Base-by-base conservation (phyloP, 768 basidiomycete species). In the Gymnopilus dilepis region DNA sequence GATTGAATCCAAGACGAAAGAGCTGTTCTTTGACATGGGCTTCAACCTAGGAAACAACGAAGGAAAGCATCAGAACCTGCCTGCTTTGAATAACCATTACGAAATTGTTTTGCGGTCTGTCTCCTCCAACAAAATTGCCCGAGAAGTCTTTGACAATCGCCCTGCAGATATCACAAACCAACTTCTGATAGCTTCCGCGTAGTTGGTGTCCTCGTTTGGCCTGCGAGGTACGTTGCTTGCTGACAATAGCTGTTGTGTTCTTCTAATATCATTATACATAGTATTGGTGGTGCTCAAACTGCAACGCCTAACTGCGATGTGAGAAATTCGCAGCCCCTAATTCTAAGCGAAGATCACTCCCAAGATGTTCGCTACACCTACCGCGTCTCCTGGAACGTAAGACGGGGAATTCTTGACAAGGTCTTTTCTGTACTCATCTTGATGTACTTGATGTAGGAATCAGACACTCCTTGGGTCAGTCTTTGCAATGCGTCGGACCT, bases 161-260 rank as follows among this genome's bases (percentile, higher is more conserved):
- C 47, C 51, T 60, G 28, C 62, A 96, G 94, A 69, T 97, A 97
- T 70, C 97, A 99, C 69, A 77, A 78, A 40, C 87, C 90, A 13
- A 84, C 84, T 38, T 79, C 85, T 8, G 84, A 81, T 21, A 80
- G 88, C n/a, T 89, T 87, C 71, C 88, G 97, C 37, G 88, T 99
- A 2, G 97, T 99, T 24, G 97, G 94, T 2, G 94, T 97, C 12
- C 81, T 97, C 28, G 94, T 98, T n/a, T 97, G 82, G 82, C 81
- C 83, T 24, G 75, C 74, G 48, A 84, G 82, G 82, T 82, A 45
- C 19, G 38, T 28, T 30, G 3, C 34, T 40, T 31, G 28, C 42
- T 28, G 19, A 24, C 31, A 38, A 22, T 31, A 42, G 1, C 12
- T 17, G 5, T 26, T 53, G 34, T 22, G 41, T 8, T 53, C 55